These are phyloP conservation scores for Gossypium schwendimanii DNA, from an alignment of 441 rosid species.

Conservation along the genomic window DNA sequence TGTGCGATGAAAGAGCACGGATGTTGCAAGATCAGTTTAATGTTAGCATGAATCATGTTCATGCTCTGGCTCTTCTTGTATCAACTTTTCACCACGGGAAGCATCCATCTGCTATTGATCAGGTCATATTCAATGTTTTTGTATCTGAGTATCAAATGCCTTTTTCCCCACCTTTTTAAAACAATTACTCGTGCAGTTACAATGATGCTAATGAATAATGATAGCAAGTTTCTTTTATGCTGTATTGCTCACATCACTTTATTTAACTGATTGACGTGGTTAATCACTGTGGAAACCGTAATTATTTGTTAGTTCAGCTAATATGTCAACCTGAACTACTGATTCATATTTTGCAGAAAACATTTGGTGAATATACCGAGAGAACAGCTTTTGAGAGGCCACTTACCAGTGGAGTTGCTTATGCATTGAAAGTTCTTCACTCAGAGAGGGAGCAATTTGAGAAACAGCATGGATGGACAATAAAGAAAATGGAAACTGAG, in stretches of 20 bases:
- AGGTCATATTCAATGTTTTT: constrained; percentile 40
- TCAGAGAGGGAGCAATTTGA: constrained; percentile 82
- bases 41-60: constrained; percentile 95
- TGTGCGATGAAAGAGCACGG: constrained; percentile 95
- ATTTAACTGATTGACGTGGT: not conserved
- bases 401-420: constrained; percentile 94
- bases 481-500: constrained; percentile 85
- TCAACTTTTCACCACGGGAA: constrained; percentile 98
- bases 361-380: constrained; percentile 80
- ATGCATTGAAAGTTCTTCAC: constrained; percentile 85
- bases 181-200: not conserved
- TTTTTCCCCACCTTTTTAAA: not conserved
- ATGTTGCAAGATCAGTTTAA: constrained; percentile 99
- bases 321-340: not conserved
- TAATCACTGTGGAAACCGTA: not conserved
- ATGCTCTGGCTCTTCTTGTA: constrained; percentile 88
- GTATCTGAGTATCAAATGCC: not conserved
- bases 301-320: not conserved
- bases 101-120: constrained; percentile 85
- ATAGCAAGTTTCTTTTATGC: not conserved
- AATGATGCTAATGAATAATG: not conserved
- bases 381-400: constrained; percentile 97
- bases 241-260: not conserved
- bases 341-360: constrained; percentile 49
- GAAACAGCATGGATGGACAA: constrained; percentile 63